Conservation (phyloP, 192 early-diverging fungal species). For the Coemansia guatemalensis region DNA sequence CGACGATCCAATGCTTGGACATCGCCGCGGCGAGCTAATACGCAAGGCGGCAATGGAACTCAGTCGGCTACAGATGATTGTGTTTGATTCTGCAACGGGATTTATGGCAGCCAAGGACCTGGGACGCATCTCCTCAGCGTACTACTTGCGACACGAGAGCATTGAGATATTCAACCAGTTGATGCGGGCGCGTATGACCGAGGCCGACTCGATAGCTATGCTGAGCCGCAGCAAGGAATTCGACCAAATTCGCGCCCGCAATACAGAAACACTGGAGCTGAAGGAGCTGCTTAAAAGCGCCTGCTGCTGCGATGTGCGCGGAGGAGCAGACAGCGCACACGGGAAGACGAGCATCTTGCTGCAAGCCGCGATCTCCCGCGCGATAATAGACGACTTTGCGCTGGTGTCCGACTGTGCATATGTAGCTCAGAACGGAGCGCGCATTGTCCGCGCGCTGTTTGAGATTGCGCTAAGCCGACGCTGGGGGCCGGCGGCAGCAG, state of each 20-base stretch:
- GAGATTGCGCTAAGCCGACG: constrained; percentile 89
- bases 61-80: constrained; percentile 89
- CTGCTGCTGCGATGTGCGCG: constrained; percentile 88
- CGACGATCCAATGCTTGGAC: constrained; percentile 77
- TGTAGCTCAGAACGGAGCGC: constrained; percentile 90
- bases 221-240: constrained; percentile 91
- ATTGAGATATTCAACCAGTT: constrained; percentile 84
- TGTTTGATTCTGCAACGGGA: constrained; percentile 78
- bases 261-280: constrained; percentile 85
- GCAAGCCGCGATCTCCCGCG: constrained; percentile 81
- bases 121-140: constrained; percentile 90
- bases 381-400: constrained; percentile 86
- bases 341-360: constrained; percentile 96
- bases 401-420: constrained; percentile 92
- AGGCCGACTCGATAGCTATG: constrained; percentile 90
- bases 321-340: constrained; percentile 73
- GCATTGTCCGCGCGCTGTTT: constrained; percentile 93
- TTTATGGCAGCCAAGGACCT: constrained; percentile 88
- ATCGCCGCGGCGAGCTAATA: constrained; percentile 82
- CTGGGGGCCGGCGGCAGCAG: constrained; percentile 81
- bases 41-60: constrained; percentile 70
- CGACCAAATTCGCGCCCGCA: constrained; percentile 88
- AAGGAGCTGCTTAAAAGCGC: constrained; percentile 60
- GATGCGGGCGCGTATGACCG: constrained; percentile 89
- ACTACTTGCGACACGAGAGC: constrained; percentile 85